Base-by-base conservation (phyloP, 2,329 filamentous ascomycete species). In the Aspergillus glaucus region DNA sequence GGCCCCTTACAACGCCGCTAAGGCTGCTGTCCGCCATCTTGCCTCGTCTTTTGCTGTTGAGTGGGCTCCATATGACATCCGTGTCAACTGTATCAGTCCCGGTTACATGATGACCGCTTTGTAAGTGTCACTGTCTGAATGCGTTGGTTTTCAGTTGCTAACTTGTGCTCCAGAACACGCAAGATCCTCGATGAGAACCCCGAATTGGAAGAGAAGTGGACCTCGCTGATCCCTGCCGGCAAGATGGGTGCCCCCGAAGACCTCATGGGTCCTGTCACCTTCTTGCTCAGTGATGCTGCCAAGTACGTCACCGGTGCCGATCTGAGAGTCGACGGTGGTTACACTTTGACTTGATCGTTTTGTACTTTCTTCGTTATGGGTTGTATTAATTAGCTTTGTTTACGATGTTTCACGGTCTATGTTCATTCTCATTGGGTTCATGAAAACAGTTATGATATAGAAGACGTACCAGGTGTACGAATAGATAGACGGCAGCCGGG, bases 41-140 rank as follows among this genome's bases (percentile, higher is more conserved):
- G 90, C 89, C 9, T 81, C 87, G 34, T 93, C 87, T 55, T 78
- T 96, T 60, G 91, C 91, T 30, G 91, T 96, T 45, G 93, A 97
- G 71, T 97, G 93, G 92, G 90, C 92, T 0, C 79, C 84, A 57
- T 83, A 85, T 36, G 85, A 86, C 57, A 95, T 97, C 64, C 82
- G 92, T 32, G 92, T 97, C 58, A 97, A 97, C 75, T 93, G 88
- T 71, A 93, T 97, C 67, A 90, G 86, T 26, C 92, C 92, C 0
- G 92, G 93, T 40, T 97, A 97, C 72, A 97, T 97, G 92, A 75
- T 95, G 58, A 96, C 92, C 12, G 87, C 90, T 50, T 74, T 96
- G 87, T 92, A 78, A 81, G 86, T 74, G 19, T 7, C 8, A 22
- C 15, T 19, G 7, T 12, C 17, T 40, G 7, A 12, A 9, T 14